Base-by-base conservation (phyloP, 345 rosid genomes). In the Combretum micranthum region DNA sequence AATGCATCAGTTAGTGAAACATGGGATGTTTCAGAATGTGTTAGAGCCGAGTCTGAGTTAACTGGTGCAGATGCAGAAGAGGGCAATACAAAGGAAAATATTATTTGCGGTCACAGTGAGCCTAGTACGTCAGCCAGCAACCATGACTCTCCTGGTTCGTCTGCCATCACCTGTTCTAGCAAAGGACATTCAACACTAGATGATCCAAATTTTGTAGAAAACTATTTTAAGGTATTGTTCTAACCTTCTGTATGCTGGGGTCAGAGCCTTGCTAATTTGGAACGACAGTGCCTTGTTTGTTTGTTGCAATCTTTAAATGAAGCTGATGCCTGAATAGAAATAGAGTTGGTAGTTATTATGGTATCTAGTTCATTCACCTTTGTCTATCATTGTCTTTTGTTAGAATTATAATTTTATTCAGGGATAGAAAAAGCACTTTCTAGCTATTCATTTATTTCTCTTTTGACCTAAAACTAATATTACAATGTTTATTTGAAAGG, bases 131-230 rank as follows among this genome's bases (percentile, higher is more conserved):
- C 85, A 47, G 63, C 47, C 55, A 72, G 69, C 59, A 75, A 57
- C 50, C 62, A 75, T 56, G 65, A 59, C 19, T 74, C 72, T 39
- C 60, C 72, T 7, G 66, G 54, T 44, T 67, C 74, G 64, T 52
- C 65, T 54, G 19, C 60, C 69, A 50, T 20, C 47, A 84, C 68
- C 54, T 69, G 80, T 66, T 77, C 79, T 61, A 59, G 42, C 66
- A 68, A 57, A 69, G 55, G 69, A 13, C 93, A 80, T 72, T 88
- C 95, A 72, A 80, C 88, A 61, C 75, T 80, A 53, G 90, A 72
- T 53, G 96, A 88, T 70, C 93, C 96, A 50, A 80, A 83, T 79
- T 92, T 92, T 77, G 93, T 92, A 53, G 95, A 86, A 60, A 88
- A 86, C 67, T 92, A 92, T 76, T 92, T 92, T 67, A 92, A 83